Evolutionary conservation across 2,329 filamentous ascomycete genomes (phyloP), one percentile per base, ranked within the genome.

Genomic region (Hypoxylon rubiginosum): DNA sequence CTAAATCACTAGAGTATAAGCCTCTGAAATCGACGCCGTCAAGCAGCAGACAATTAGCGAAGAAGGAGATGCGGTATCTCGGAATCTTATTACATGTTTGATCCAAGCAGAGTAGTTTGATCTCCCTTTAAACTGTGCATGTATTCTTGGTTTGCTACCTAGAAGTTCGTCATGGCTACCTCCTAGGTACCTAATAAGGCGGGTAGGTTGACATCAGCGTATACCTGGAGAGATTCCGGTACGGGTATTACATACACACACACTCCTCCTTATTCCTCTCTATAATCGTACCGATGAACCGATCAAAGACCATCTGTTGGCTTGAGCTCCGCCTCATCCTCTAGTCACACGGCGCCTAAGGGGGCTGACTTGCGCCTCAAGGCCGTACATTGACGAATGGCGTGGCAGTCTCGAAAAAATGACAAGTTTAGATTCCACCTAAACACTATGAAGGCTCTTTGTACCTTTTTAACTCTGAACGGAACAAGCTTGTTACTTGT

Each of bases 291-390:
- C 45, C 13, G 45, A n/a, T 4, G 46, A 28, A 41, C 15, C 15
- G 55, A 13, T 36, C 2, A 58, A 46, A 19, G n/a, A 28, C 41
- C 13, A 30, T 46, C 36, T 15, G 48, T 32, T 43, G 19, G 64
- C 26, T 58, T 36, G 13, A 30, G 57, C 60, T 61, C 39, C 62
- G 61, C 65, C 65, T 62, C 54, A 45, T 56, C 53, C 53, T 56
- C 32, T 7, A 48, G 43, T 49, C 43, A 28, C 17, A 51, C 11
- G 50, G 45, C 50, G 24, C 55, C 45, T 17, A 34, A 17, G 49
- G 50, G 4, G 39, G 54, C 43, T 65, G 46, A 49, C 39, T 57
- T 53, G 21, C 34, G 34, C 49, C 26, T 51, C 58, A 49, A 49
- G 50, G 19, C 30, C 15, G 8, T 48, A 32, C 51, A 28, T 49